phyloP scores from a whole-genome alignment of 2,329 filamentous ascomycete species.

The Aspergillus hiratsukae region DNA sequence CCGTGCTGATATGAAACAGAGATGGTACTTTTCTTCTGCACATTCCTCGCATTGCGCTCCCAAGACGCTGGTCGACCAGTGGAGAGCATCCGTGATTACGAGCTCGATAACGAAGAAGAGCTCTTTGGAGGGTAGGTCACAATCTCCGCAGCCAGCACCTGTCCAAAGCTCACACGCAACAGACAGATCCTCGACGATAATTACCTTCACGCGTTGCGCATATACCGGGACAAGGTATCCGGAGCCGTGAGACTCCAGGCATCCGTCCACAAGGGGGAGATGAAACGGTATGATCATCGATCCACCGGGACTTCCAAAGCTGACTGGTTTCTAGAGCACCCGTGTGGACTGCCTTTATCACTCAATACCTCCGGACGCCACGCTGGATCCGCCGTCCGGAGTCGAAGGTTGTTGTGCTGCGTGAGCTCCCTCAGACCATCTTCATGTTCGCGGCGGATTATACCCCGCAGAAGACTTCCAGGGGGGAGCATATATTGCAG shows the following conservation, averaged over 20 bases:
- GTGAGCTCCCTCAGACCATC: constrained; percentile 49
- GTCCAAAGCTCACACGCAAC: constrained; percentile 13
- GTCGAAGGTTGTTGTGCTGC: constrained; percentile 43
- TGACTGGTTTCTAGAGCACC: constrained; percentile 40
- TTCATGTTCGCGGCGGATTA: constrained; percentile 49
- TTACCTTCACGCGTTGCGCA: constrained; percentile 51
- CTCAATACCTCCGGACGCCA: constrained; percentile 42
- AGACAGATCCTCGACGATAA: constrained; percentile 51
- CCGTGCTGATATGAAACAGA: constrained; percentile 27
- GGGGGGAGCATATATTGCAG: constrained; percentile 37
- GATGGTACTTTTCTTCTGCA: constrained; percentile 55
- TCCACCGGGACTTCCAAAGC: not conserved
- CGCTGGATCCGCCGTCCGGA: constrained; percentile 47
- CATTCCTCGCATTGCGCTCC: constrained; percentile 54
- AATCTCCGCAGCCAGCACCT: too few species aligned
- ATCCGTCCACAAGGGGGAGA: constrained; percentile 49
- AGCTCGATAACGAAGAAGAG: constrained; percentile 45
- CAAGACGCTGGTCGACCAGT: constrained; percentile 47
- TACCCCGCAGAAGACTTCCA: constrained; percentile 31
- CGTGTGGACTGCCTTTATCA: constrained; percentile 59
- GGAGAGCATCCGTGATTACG: constrained; percentile 44
- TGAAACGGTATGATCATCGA: constrained; percentile 41
- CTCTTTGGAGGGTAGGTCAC: constrained; percentile 50
- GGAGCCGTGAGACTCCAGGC: constrained; percentile 54
- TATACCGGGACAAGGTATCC: constrained; percentile 50